Percentiles rank a stretch among this genome's conserved stretches.
These are phyloP conservation scores for Auriscalpium vulgare DNA, from an alignment of 768 basidiomycete species.

Conservation along the genomic window DNA sequence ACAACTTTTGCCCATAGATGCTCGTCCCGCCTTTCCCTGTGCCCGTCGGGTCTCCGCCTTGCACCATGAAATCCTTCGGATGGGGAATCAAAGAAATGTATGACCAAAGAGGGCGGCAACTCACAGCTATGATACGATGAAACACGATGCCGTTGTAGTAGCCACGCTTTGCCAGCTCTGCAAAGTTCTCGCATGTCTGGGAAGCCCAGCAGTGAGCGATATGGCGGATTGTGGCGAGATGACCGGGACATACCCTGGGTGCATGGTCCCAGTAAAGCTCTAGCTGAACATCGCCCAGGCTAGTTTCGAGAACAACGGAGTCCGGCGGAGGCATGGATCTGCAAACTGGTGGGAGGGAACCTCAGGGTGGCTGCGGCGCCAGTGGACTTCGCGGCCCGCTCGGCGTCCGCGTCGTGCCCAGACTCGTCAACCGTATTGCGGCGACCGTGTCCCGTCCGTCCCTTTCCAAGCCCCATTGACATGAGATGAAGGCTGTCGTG, in stretches of 20 bases:
- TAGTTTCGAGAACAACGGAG: slow-evolving; percentile 75
- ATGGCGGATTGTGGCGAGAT: background rate
- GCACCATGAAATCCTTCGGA: slow-evolving; percentile 90
- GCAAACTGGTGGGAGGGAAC: too few species aligned
- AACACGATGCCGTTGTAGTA: slow-evolving; percentile 90
- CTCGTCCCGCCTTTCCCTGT: slow-evolving; percentile 89
- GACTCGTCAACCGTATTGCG: too few species aligned
- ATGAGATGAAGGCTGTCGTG: slow-evolving; percentile 72
- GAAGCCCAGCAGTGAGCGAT: slow-evolving; percentile 6
- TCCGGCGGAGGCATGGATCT: slow-evolving; percentile 21
- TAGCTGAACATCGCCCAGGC: slow-evolving; percentile 76
- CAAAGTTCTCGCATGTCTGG: slow-evolving; percentile 93
- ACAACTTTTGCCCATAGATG: slow-evolving; percentile 87
- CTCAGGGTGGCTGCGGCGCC: too few species aligned
- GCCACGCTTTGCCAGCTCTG: slow-evolving; percentile 80
- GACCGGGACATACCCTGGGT: slow-evolving; percentile 42
- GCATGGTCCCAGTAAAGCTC: slow-evolving; percentile 94
- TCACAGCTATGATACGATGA: slow-evolving; percentile 84
- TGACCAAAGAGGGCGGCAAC: slow-evolving; percentile 18
- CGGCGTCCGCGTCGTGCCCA: too few species aligned
- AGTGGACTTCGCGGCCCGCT: too few species aligned
- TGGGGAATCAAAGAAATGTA: background rate
- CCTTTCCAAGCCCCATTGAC: background rate
- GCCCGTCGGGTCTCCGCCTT: slow-evolving; percentile 92
- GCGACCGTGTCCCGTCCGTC: background rate